Evolutionary conservation across 2,329 filamentous ascomycete genomes (phyloP).

Genomic region (Aspergillus fumigatiaffinis): DNA sequence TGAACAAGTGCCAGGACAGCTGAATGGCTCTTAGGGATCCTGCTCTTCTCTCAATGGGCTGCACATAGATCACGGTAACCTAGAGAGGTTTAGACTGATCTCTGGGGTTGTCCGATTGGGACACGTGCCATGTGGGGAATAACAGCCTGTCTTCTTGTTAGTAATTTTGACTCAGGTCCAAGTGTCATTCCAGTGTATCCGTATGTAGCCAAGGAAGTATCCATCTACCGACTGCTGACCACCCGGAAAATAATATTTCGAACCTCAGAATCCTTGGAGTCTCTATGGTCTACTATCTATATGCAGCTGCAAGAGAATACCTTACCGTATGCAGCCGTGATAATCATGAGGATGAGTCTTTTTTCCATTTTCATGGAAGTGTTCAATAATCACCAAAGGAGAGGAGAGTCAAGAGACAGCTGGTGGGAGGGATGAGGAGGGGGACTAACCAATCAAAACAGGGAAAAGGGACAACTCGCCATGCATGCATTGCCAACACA

Average conservation of each 20-base stretch:
- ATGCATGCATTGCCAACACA: conserved; percentile 33
- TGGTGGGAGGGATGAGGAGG: conserved; percentile 20
- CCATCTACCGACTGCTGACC: no score
- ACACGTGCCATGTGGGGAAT: not conserved
- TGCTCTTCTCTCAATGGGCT: no score
- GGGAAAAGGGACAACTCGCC: conserved; percentile 18
- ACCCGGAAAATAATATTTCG: not conserved
- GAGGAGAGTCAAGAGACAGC: conserved; percentile 2
- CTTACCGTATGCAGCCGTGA: not conserved
- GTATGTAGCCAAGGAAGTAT: no score
- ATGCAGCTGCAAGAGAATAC: not conserved
- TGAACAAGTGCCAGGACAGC: not conserved
- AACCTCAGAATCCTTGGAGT: not conserved
- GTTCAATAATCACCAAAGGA: not conserved
- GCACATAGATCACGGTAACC: no score
- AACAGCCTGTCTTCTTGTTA: not conserved
- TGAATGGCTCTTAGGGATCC: not conserved
- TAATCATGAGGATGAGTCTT: not conserved
- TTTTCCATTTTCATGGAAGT: not conserved
- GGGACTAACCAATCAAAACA: conserved; percentile 25
- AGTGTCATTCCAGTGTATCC: no score
- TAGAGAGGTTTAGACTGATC: not conserved
- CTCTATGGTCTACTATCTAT: no score
- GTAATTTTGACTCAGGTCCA: no score
- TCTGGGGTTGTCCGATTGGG: not conserved